A percentile compares a stretch with the other conserved stretches of the same genome.
phyloP scores from a whole-genome alignment of 306 rosid species.

The Vicia faba region DNA sequence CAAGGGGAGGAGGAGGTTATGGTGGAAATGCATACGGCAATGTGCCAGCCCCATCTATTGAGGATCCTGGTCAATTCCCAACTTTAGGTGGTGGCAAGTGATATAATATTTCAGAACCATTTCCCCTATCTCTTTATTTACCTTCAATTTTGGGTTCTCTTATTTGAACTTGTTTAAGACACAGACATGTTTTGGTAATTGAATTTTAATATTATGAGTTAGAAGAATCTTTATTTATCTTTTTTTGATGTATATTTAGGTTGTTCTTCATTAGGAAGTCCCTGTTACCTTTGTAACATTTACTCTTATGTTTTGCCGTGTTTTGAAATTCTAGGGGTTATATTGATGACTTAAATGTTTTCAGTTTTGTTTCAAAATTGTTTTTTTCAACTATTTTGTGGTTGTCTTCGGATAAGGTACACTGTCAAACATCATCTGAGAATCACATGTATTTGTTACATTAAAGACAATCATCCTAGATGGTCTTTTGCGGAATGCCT shows the following conservation, averaged over 20 bases:
- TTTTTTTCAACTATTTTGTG: conserved; percentile 15
- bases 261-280: conserved; percentile 43
- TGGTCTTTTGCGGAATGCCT: no score
- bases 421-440: no score
- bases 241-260: conserved; percentile 59
- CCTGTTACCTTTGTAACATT: conserved; percentile 29
- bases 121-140: conserved; percentile 22
- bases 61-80: conserved; percentile 93
- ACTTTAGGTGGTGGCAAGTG: conserved; percentile 94
- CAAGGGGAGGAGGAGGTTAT: conserved; percentile 66
- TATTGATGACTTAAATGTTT: conserved; percentile 45
- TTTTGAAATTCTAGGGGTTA: conserved; percentile 42
- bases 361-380: conserved; percentile 50
- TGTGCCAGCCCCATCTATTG: conserved; percentile 68
- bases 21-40: conserved; percentile 52
- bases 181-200: conserved; percentile 45
- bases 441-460: no score
- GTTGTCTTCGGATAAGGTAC: no score
- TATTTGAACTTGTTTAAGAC: conserved; percentile 44
- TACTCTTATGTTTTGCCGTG: conserved; percentile 31
- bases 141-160: conserved; percentile 55
- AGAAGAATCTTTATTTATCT: conserved; percentile 33
- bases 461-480: no score
- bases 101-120: conserved; percentile 41
- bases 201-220: conserved; percentile 45